Conservation (phyloP, 1,284 basidiomycete genomes). For the Trametes hirsuta region DNA sequence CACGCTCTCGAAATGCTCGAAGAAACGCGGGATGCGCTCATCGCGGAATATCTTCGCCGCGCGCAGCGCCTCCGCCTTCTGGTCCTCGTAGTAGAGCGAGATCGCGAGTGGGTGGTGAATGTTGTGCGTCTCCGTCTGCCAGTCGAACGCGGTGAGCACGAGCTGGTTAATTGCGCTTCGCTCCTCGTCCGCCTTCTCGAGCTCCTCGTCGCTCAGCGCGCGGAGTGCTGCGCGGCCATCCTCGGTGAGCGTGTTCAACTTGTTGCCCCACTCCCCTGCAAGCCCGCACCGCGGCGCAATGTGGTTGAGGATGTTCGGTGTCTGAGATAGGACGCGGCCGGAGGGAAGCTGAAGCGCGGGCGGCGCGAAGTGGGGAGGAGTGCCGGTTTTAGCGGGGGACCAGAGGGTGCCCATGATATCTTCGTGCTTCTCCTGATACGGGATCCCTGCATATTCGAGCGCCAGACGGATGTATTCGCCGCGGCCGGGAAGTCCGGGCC, state of each 20-base stretch:
- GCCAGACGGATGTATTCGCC: conserved; percentile 51
- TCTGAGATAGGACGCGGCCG: conserved; percentile 41
- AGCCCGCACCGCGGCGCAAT: conserved; percentile 44
- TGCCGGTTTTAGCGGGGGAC: conserved; percentile 24
- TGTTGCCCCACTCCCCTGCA: conserved; percentile 32
- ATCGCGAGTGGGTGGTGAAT: conserved; percentile 43
- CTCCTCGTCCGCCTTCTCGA: conserved; percentile 31
- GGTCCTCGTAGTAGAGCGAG: conserved; percentile 51
- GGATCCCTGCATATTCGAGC: conserved; percentile 43
- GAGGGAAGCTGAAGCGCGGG: conserved; percentile 41
- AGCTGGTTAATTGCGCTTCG: conserved; percentile 43
- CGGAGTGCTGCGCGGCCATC: conserved; percentile 17
- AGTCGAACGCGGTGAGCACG: conserved; percentile 46
- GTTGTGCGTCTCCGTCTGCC: conserved; percentile 44
- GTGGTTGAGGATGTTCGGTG: conserved; percentile 45
- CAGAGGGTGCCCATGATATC: conserved; percentile 26
- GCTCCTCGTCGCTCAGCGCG: conserved; percentile 25
- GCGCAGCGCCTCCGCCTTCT: conserved; percentile 38
- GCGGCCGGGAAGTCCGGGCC: conserved; percentile 46
- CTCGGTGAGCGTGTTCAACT: conserved; percentile 25
- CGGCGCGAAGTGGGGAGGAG: conserved; percentile 41
- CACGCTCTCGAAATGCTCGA: conserved; percentile 43
- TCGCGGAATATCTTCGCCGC: conserved; percentile 43
- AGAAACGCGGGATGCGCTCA: conserved; percentile 51
- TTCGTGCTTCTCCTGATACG: conserved; percentile 40